Base-by-base conservation (phyloP, 2,329 filamentous ascomycete genomes). In the Penicillium sp. region DNA sequence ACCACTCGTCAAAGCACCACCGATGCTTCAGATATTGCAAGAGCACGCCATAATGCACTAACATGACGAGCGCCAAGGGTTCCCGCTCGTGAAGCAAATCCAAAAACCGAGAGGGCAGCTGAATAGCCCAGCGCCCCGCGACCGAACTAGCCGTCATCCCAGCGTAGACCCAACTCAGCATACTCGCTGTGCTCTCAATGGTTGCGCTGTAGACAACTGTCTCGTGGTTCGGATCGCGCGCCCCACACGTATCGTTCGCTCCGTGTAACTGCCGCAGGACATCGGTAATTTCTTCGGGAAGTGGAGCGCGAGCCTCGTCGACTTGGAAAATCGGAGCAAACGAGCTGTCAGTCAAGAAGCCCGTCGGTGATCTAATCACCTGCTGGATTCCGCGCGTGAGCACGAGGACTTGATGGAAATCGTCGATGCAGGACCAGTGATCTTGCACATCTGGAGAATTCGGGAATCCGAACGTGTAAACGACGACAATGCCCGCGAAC, bases 1-100 rank as follows among this genome's bases (percentile, higher is more conserved):
- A 82, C 66, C 89, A 87, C 42, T 87, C 87, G 35, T 85, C 81
- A 10, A 90, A 75, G 84, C 87, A 91, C 88, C 88, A 91, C 6
- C 67, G 67, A 29, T 88, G 77, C 27, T 79, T 72, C 59, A 88
- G 81, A 60, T 85, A 79, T 39, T 81, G 80, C 62, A 87, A 84
- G 21, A 90, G 76, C 50, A 78, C 25, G 86, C 79, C 64, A 86
- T 85, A 62, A 86, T 84, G 68, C 80, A 89, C 43, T 81, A 84
- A 43, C 83, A 84, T 25, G 81, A 88, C 88, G 19, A 88, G 63
- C 0, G 76, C 72, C 46, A 77, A 62, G 0, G 73, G 73, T 26
- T 72, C 69, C 23, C 71, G 72, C 54, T 76, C 72, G 9, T 70
- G 67, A 14, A 77, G 47, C n/a, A 72, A 60, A 35, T 77, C 72